A percentile compares a stretch with the other conserved stretches of the same genome.
Conservation (phyloP, 768 basidiomycete genomes). For the Tricholoma matsutake region DNA sequence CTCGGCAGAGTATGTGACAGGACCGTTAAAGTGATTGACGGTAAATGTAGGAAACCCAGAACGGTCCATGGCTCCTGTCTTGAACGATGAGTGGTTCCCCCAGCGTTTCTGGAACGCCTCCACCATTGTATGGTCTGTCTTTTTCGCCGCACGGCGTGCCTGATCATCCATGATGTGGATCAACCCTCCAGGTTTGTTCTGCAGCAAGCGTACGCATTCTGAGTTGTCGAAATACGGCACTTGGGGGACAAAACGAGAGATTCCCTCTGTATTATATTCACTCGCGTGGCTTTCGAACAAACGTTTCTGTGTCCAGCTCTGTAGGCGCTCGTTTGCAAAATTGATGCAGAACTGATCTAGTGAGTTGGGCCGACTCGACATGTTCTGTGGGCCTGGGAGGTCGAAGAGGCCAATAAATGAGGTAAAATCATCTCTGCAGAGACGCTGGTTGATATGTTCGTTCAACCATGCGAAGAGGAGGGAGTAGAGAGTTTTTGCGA, state of each 20-base stretch:
- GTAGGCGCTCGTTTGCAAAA: constrained; percentile 91
- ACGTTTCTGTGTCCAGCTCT: constrained; percentile 74
- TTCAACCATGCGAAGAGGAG: constrained; percentile 95
- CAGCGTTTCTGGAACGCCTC: constrained; percentile 93
- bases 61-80: constrained; percentile 70
- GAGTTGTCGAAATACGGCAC: constrained; percentile 87
- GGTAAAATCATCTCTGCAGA: constrained; percentile 90
- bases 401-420: constrained; percentile 94
- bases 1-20: constrained; percentile 90
- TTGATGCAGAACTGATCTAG: constrained; percentile 97
- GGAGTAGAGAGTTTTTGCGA: constrained; percentile 91
- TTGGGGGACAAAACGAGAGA: constrained; percentile 64
- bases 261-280: constrained; percentile 83
- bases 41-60: constrained; percentile 86
- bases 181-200: constrained; percentile 85
- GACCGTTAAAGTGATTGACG: constrained; percentile 86
- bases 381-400: constrained; percentile 90
- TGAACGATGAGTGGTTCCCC: constrained; percentile 93
- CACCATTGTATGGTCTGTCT: constrained; percentile 92
- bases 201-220: constrained; percentile 83
- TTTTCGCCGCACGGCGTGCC: constrained; percentile 79
- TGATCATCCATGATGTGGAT: constrained; percentile 99
- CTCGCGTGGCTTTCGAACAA: constrained; percentile 79
- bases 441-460: constrained; percentile 92
- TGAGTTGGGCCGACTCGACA: constrained; percentile 83